Conservation (phyloP, 495 filamentous ascomycete species). For the Rostrohypoxylon terebratum region DNA sequence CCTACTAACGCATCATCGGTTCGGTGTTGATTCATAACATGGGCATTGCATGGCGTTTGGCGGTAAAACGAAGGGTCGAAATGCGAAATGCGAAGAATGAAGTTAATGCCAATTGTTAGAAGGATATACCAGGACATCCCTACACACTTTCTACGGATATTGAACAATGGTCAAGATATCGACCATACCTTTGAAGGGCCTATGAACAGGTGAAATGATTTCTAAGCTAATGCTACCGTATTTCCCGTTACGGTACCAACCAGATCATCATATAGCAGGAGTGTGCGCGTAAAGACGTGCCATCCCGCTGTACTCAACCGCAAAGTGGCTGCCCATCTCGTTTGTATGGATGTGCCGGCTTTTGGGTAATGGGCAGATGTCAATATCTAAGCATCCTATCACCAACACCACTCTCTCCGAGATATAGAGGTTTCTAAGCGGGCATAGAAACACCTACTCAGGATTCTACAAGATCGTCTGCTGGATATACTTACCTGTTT, state of each 20-base stretch:
- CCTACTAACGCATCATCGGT: slow-evolving; percentile 36
- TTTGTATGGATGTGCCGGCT: neutral
- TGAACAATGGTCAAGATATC: neutral
- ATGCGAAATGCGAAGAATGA: slow-evolving; percentile 24
- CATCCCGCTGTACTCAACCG: slow-evolving; percentile 3
- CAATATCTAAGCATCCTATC: too few relatives aligned
- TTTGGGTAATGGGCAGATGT: neutral
- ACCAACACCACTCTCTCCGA: slow-evolving; percentile 36
- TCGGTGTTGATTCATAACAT: slow-evolving; percentile 31
- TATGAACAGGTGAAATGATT: too few relatives aligned
- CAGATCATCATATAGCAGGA: neutral
- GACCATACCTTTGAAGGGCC: too few relatives aligned
- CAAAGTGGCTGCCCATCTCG: neutral
- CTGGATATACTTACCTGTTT: slow-evolving; percentile 6
- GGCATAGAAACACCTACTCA: neutral
- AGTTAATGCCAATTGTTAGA: neutral
- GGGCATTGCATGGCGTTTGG: slow-evolving; percentile 47
- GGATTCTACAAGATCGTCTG: slow-evolving; percentile 20
- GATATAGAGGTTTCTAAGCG: slow-evolving; percentile 13
- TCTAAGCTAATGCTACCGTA: too few relatives aligned
- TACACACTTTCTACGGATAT: neutral
- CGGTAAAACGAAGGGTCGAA: slow-evolving; percentile 35
- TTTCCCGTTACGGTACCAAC: too few relatives aligned
- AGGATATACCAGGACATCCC: neutral
- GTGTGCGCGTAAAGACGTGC: neutral